Conservation (phyloP, 2,329 filamentous ascomycete species). For the Trichoderma sp. region DNA sequence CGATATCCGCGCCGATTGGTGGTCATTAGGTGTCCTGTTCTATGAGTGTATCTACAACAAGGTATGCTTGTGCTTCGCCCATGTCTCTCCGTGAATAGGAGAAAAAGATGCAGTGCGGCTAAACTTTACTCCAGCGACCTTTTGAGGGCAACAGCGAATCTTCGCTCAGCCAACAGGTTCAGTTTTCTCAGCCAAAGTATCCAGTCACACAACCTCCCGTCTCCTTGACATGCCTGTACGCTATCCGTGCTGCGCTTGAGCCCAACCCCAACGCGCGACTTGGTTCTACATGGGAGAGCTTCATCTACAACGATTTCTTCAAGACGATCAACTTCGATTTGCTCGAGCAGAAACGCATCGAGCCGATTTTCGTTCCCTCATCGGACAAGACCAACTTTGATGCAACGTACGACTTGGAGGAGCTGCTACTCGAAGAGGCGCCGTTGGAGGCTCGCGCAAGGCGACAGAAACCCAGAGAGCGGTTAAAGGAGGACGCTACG, state of each 20-base stretch:
- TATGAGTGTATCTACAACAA: constrained; percentile 99
- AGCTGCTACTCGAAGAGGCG: constrained; percentile 89
- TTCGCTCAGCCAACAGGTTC: constrained; percentile 75
- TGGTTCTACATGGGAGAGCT: constrained; percentile 83
- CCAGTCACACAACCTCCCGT: constrained; percentile 93
- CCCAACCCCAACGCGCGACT: constrained; percentile 78
- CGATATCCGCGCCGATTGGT: constrained; percentile 91
- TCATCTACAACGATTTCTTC: constrained; percentile 89
- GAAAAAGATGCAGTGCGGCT: neutral
- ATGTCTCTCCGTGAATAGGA: neutral
- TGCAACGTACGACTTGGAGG: constrained; percentile 95
- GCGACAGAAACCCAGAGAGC: constrained; percentile 89
- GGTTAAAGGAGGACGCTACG: constrained; percentile 89
- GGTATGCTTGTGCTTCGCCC: constrained; percentile 52
- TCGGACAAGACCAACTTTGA: constrained; percentile 99
- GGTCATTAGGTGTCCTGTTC: constrained; percentile 96
- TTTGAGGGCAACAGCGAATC: constrained; percentile 90
- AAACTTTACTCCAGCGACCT: constrained; percentile 63
- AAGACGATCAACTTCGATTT: constrained; percentile 78
- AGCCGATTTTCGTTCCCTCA: constrained; percentile 89
- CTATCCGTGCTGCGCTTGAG: constrained; percentile 81
- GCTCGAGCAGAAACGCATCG: constrained; percentile 82
- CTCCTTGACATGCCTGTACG: constrained; percentile 82
- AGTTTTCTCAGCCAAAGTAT: constrained; percentile 79
- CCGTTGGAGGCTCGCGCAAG: constrained; percentile 89